Conservation (phyloP, 1,139 yeast genomes). For the Suhomyces bribrorum region DNA sequence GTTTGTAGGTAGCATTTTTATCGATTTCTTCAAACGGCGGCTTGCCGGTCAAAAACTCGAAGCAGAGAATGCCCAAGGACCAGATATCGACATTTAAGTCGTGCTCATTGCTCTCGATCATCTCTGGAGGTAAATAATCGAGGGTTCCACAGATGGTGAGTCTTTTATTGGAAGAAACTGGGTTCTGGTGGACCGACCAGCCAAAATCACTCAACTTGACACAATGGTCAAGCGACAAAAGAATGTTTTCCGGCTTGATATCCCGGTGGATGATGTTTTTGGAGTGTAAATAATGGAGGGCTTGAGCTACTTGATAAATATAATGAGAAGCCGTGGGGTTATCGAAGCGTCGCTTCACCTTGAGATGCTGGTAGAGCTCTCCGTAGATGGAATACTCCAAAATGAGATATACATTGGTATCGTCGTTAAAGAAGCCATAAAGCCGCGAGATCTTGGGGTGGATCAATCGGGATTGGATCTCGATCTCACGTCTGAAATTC, state of each 20-base stretch:
- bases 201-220: conserved; percentile 92
- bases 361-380: conserved; percentile 76
- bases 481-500: conserved; percentile 88
- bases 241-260: conserved; percentile 87
- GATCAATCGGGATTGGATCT: conserved; percentile 75
- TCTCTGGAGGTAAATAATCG: conserved; percentile 94
- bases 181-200: conserved; percentile 67
- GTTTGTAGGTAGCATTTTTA: conserved; percentile 70
- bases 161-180: conserved; percentile 51
- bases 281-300: conserved; percentile 72
- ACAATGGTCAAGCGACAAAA: conserved; percentile 69
- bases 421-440: conserved; percentile 84
- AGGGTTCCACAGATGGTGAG: conserved; percentile 92
- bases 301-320: conserved; percentile 79
- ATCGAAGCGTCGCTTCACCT: conserved; percentile 63
- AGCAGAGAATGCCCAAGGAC: conserved; percentile 88
- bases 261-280: conserved; percentile 87
- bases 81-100: conserved; percentile 83
- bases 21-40: conserved; percentile 91
- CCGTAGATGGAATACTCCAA: conserved; percentile 87
- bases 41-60: conserved; percentile 82
- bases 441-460: conserved; percentile 81
- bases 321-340: conserved; percentile 76
- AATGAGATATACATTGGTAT: conserved; percentile 73
- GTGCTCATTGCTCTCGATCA: conserved; percentile 83